Evolutionary conservation across 305 asterid genomes (phyloP).

Genomic region (Solanum hybrid): DNA sequence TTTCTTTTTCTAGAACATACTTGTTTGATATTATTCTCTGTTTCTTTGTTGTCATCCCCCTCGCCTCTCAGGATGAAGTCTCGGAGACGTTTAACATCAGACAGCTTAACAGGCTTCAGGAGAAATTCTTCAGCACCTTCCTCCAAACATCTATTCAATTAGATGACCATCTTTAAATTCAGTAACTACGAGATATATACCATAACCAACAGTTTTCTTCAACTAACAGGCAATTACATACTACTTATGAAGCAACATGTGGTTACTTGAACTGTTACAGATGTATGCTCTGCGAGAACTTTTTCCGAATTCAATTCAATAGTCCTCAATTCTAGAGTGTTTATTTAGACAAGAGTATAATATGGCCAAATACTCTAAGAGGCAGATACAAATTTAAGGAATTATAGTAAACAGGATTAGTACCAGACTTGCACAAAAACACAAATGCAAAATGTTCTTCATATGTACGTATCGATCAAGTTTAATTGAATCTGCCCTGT

Average conservation of each 20-base stretch:
- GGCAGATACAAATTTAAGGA: neutral
- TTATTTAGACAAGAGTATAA: too few relatives aligned
- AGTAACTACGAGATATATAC: neutral
- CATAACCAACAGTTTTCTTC: too few relatives aligned
- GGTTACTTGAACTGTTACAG: neutral
- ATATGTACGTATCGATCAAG: too few relatives aligned
- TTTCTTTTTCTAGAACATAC: conserved; percentile 36
- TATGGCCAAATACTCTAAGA: too few relatives aligned
- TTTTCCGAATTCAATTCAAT: too few relatives aligned
- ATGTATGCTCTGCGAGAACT: neutral
- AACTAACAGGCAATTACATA: neutral
- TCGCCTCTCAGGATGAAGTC: conserved; percentile 43
- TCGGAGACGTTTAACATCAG: conserved; percentile 64
- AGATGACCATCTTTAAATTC: neutral
- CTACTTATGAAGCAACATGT: neutral
- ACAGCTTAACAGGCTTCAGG: conserved; percentile 73
- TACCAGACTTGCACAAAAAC: neutral
- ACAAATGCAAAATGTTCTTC: neutral
- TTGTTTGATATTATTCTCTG: neutral
- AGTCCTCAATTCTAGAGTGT: neutral
- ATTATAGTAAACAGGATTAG: neutral
- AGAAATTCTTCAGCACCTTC: conserved; percentile 90
- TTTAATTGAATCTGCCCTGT: neutral
- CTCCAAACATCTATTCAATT: conserved; percentile 43
- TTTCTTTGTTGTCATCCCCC: conserved; percentile 11